phyloP scores from a whole-genome alignment of 2,329 filamentous ascomycete species.

The Sarocladiaceae sp. region DNA sequence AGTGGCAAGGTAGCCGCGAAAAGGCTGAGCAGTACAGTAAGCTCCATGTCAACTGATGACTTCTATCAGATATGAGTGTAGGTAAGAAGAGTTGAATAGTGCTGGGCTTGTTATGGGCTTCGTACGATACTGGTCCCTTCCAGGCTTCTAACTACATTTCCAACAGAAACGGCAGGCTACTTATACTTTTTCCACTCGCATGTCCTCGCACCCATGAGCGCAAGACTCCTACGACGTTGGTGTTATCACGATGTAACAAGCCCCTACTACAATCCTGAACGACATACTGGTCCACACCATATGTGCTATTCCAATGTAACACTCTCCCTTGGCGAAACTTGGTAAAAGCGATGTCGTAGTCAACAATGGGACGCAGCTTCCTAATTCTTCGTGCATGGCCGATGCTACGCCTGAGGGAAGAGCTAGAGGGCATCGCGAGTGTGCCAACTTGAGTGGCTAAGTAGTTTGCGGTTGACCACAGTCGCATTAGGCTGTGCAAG shows the following conservation, averaged over 20 bases:
- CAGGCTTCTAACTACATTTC: neutral
- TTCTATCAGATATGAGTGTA: neutral
- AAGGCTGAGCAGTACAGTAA: slow-evolving; percentile 7
- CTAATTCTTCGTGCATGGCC: neutral
- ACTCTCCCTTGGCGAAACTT: neutral
- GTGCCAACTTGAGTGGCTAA: neutral
- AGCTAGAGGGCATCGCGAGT: neutral
- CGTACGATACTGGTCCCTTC: neutral
- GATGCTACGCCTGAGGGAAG: neutral
- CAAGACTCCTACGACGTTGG: neutral
- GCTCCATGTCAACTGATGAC: slow-evolving; percentile 9
- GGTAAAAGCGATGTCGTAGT: neutral
- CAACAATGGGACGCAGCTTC: neutral
- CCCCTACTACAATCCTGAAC: neutral
- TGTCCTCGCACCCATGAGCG: neutral
- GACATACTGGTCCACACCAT: neutral
- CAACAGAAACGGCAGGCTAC: neutral
- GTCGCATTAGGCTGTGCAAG: neutral
- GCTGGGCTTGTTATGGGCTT: neutral
- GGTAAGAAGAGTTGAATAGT: neutral
- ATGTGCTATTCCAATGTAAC: neutral
- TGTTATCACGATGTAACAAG: neutral
- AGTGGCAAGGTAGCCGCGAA: slow-evolving; percentile 9
- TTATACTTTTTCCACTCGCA: neutral
- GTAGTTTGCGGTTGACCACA: neutral